Base-by-base conservation (phyloP, 2,329 filamentous ascomycete species). In the Piedraia hortae region DNA sequence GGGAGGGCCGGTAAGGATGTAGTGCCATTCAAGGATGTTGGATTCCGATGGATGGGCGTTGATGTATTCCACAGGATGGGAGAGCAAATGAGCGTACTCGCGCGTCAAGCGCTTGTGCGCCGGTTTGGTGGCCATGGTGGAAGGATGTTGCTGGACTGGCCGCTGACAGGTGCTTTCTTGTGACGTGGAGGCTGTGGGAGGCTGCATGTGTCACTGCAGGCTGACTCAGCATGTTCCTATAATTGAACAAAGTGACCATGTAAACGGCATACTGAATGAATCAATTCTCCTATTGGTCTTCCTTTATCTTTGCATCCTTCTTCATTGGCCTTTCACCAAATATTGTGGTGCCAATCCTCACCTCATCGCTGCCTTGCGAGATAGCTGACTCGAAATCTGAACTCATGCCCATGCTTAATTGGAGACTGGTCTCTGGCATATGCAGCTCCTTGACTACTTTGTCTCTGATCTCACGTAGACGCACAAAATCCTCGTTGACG, bases 401-500 rank as follows among this genome's bases (percentile, higher is more conserved):
- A 42, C 78, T 91, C 85, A 97, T 97, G 4, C 82, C 82, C 82
- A 97, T 97, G 46, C 80, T 91, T 46, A 93, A 45, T 52, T 91
- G 78, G 35, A 91, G 42, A 28, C 56, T 55, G n/a, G 51, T 47
- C 9, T 53, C 42, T 9, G 51, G 41, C 18, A 63, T 33, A 0
- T 53, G 61, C 22, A 80, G 37, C 32, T 66, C 68, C 37, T 48
- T 39, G 2, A 56, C 60, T 2, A 91, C 63, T 8, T 61, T 45
- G 42, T 88, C 72, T 25, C 74, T 54, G 41, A 72, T 67, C 37
- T 69, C 56, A 22, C 51, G 53, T 39, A 97, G 45, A 4, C 50
- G 42, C 4, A 64, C 44, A 41, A 93, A 93, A 46, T 97, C 85
- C 44, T 88, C 77, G 43, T 93, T 93, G 47, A 82, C 70, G n/a